A percentile compares a stretch with the other conserved stretches of the same genome.
phyloP scores from a whole-genome alignment of 441 rosid genomes.

The Iberis amara region DNA sequence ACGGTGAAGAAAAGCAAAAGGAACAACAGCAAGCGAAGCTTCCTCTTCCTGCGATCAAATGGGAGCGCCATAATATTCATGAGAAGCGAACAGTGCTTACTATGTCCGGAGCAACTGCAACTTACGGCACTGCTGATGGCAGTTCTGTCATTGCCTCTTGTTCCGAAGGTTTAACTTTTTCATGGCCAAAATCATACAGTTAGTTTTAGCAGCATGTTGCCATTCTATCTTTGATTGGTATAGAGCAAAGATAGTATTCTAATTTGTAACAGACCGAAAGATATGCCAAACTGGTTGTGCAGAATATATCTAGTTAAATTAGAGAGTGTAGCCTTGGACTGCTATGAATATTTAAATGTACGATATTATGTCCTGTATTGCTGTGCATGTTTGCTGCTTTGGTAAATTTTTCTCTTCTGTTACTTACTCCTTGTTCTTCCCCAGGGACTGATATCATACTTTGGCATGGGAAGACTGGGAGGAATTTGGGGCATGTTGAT shows the following conservation, averaged over 20 bases:
- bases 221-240: too few species aligned
- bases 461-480: slow-evolving; percentile 95
- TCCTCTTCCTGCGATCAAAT: slow-evolving; percentile 80
- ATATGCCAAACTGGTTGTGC: too few species aligned
- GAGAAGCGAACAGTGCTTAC: slow-evolving; percentile 56
- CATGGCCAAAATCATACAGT: background rate
- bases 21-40: slow-evolving; percentile 69
- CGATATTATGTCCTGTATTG: background rate
- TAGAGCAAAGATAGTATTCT: too few species aligned
- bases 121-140: slow-evolving; percentile 86
- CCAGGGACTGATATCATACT: slow-evolving; percentile 86
- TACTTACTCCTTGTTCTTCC: slow-evolving; percentile 5
- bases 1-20: slow-evolving; percentile 73
- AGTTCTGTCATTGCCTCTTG: slow-evolving; percentile 78
- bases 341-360: slow-evolving; percentile 6
- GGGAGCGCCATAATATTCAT: slow-evolving; percentile 81
- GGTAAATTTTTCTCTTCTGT: background rate
- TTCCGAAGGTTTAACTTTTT: slow-evolving; percentile 64
- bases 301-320: background rate
- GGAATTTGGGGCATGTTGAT: slow-evolving; percentile 49
- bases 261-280: too few species aligned
- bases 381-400: slow-evolving; percentile 4
- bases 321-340: slow-evolving; percentile 9
- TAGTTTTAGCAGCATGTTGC: background rate
- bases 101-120: slow-evolving; percentile 64